Evolutionary conservation across 805 yeast species (phyloP), one percentile per base, ranked within the genome.

Genomic region (Yarrowia porcina): DNA sequence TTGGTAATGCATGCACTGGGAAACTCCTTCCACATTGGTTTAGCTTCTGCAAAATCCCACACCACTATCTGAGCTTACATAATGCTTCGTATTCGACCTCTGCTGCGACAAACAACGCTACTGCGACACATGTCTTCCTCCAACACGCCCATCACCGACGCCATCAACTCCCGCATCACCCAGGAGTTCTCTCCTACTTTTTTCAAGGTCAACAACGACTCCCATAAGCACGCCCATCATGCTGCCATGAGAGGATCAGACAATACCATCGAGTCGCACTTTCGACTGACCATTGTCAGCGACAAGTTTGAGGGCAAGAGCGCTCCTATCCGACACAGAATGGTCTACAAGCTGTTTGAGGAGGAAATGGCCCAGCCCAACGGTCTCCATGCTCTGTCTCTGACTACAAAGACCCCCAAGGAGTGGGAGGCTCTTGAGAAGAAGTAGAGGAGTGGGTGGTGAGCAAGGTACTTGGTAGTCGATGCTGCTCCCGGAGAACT

Each of bases 361-460:
- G 89, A 89, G 28, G 97, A 92, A 70, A 75, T 92, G 69, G 79
- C 82, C 57, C 67, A 63, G 64, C 77, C 75, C 32, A 81, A 83
- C 64, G 92, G 94, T 0, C 83, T 93, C 18, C 98, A 92, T 76
- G 97, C 97, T 0, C 76, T 92, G 65, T 97, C 90, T 71, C 80
- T 92, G 75, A 84, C 84, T 72, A 87, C 96, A 0, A 88, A 87
- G 74, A 90, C 97, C 1, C 82, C 82, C 0, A 79, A 76, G 47
- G 93, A 88, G 68, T 79, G 77, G 25, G 64, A 61, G 21, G 50
- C 42, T 17, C 41, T 54, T 12, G 41, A 62, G 39, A 28, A 57
- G 42, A 61, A 50, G 63, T 25, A n/a, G n/a, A n/a, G n/a, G n/a
- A n/a, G n/a, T n/a, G n/a, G n/a, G n/a, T n/a, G n/a, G n/a, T n/a